Percentiles rank a stretch among this genome's conserved stretches.
phyloP scores from a whole-genome alignment of 305 asterid genomes.

The Fraxinus baroniana region DNA sequence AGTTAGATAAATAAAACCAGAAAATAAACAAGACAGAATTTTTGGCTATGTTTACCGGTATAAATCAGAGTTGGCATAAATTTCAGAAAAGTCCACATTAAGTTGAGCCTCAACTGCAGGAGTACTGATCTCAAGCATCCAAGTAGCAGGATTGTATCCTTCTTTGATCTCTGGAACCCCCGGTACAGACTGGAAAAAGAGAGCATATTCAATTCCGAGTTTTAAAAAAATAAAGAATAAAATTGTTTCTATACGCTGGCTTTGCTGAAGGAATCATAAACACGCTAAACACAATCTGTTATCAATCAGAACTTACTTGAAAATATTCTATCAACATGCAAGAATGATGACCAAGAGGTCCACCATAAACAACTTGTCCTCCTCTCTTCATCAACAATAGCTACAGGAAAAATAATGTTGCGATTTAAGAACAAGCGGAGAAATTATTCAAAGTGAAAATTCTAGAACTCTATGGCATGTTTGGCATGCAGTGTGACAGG shows the following conservation, averaged over 20 bases:
- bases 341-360: conserved; percentile 82
- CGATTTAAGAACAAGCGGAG: neutral
- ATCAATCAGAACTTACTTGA: conserved; percentile 44
- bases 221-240: neutral
- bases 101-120: conserved; percentile 71
- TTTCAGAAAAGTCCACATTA: conserved; percentile 64
- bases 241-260: neutral
- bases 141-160: conserved; percentile 86
- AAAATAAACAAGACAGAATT: neutral
- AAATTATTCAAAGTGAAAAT: neutral
- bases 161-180: conserved; percentile 78
- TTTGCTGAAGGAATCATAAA: neutral
- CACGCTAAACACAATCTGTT: neutral
- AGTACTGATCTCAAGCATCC: conserved; percentile 84
- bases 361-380: conserved; percentile 74
- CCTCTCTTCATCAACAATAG: conserved; percentile 89
- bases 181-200: conserved; percentile 49
- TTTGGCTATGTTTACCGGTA: conserved; percentile 47
- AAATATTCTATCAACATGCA: conserved; percentile 60
- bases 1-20: neutral
- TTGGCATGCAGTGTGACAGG: neutral
- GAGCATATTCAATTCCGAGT: conserved; percentile 6
- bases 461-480: neutral
- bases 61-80: conserved; percentile 66
- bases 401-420: conserved; percentile 28